Evolutionary conservation across 805 yeast genomes (phyloP), one percentile per base, ranked within the genome.

Genomic region (Candida silvatica): DNA sequence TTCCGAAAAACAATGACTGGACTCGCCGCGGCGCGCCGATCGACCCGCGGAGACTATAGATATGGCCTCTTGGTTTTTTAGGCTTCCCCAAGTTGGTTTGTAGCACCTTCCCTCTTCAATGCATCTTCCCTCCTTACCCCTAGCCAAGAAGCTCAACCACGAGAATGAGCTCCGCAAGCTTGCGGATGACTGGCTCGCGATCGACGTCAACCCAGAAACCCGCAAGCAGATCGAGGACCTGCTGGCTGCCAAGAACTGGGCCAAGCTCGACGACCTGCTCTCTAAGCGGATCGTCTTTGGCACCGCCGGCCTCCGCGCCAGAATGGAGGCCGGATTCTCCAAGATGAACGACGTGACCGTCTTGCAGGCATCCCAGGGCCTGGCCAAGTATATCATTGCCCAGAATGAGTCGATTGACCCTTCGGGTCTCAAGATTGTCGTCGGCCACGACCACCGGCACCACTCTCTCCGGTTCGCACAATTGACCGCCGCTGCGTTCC

Each of bases 371-470:
- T 77, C 96, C 0, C 95, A 86, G 47, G 95, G 94, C 1, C 57
- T 83, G 15, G 77, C 85, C 0, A 53, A 55, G 32, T 79, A 80
- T 47, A 36, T 69, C 6, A 8, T 33, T n/a, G 24, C 9, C 9
- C 6, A 23, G 12, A 15, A 20, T n/a, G 36, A 54, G 51, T 3
- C 49, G 51, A 54, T 61, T 17, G 38, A 42, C 33, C 71, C 52
- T 3, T 33, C 31, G 9, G 11, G 24, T 6, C 20, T 23, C 18
- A 59, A 69, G 1, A 66, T 84, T 14, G 95, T 87, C 0, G 62
- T 90, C 27, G 97, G 97, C 1, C 87, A 87, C 59, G 98, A 90
- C 53, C 97, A 92, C 56, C 66, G 98, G 25, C 78, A 71, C 58
- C 71, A 86, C 48, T 90, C 97, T 0, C 64, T 64, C 39, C 62